Base-by-base conservation (phyloP, 208 protist genomes). In the Trichomonas tenax region DNA sequence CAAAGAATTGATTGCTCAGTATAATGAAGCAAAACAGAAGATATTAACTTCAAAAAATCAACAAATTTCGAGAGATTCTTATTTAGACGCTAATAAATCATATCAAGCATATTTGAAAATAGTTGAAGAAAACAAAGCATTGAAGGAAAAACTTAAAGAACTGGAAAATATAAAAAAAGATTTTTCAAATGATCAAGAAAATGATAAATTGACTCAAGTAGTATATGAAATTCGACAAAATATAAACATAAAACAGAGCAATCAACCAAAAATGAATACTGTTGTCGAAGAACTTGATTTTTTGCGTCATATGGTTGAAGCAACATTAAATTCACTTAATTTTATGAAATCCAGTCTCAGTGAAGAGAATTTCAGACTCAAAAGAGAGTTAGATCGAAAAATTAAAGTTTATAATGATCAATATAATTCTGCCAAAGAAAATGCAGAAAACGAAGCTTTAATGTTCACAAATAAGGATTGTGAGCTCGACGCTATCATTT, bases 151-250 rank as follows among this genome's bases (percentile, higher is more conserved):
- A 26, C 17, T 93, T 58, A 26, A 41, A 17, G 15, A 34, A 17
- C 10, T 93, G 0, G 6, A 41, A 51, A 11, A 34, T 8, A 48
- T 38, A 38, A 93, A 48, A 51, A 41, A 21, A 93, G 44, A 93
- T 93, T 93, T 93, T 93, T 93, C 86, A 17, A 51, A 93, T 51
- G 44, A 51, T 51, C 86, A 38, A 17, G 86, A 93, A 48, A 93
- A 93, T 38, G 86, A 93, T 58, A 26, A 17, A 34, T 48, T 51
- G 15, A 26, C 44, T 34, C 40, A 34, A 26, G 44, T 48, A 34
- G 1, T 93, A 38, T 23, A 44, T 10, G 44, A 93, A 48, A 41
- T 93, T 17, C 21, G 45, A 51, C 2, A n/a, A n/a, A 93, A 36
- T 0, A 93, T 93, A 38, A 34, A 48, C 10, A 21, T 44, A 38